Percentiles rank a stretch among this genome's conserved stretches.
Evolutionary conservation across 106 monocot species (phyloP).

Genomic region (Alisma plantagoaquatica): DNA sequence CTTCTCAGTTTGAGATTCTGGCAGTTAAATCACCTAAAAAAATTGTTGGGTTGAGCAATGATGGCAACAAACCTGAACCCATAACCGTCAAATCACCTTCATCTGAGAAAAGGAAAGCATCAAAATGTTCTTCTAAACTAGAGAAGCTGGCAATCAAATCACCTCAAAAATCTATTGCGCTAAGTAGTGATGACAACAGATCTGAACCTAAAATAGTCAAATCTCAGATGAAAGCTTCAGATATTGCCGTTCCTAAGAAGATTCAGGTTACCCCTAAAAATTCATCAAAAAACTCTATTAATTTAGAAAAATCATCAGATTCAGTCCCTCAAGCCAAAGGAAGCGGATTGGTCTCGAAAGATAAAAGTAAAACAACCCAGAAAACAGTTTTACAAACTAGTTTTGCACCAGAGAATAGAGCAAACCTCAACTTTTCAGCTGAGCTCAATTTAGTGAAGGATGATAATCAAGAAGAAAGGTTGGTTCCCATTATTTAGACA

Average conservation of each 20-base stretch:
- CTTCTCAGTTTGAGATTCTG: constrained; percentile 17
- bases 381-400: constrained; percentile 23
- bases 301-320: constrained; percentile 13
- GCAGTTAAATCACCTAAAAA: constrained; percentile 18
- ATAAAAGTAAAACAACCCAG: constrained; percentile 26
- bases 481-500: too few species aligned
- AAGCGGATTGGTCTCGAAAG: constrained; percentile 25
- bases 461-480: constrained; percentile 27
- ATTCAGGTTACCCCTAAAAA: constrained; percentile 20
- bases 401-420: constrained; percentile 35
- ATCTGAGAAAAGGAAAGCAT: too few species aligned
- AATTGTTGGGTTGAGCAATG: constrained; percentile 2
- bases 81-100: too few species aligned
- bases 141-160: constrained; percentile 15
- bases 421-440: constrained; percentile 42
- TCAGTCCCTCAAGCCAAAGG: constrained; percentile 20
- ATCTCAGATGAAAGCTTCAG: constrained; percentile 17
- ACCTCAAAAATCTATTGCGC: constrained; percentile 12
- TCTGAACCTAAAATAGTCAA: constrained; percentile 26
- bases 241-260: constrained; percentile 21
- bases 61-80: too few species aligned
- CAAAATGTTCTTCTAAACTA: constrained; percentile 17
- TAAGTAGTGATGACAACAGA: constrained; percentile 11
- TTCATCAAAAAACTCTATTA: constrained; percentile 17
- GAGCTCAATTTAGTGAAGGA: constrained; percentile 39